phyloP scores from a whole-genome alignment of 2,329 filamentous ascomycete genomes.

The Epichloe bromicola region DNA sequence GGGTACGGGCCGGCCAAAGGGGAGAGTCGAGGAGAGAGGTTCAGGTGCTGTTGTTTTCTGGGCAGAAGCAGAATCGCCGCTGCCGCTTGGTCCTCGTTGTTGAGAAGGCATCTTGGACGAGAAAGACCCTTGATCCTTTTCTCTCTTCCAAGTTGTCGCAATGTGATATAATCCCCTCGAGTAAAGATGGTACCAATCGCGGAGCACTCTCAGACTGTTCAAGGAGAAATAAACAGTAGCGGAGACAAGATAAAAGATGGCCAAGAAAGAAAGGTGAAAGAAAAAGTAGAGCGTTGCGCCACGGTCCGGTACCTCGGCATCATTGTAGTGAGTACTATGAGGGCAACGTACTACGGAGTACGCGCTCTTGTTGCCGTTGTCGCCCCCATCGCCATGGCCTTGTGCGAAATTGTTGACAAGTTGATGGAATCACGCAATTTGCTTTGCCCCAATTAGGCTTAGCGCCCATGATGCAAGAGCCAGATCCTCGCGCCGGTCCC shows the following conservation, averaged over 20 bases:
- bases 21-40: slow-evolving; percentile 38
- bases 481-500: slow-evolving; percentile 6
- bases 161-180: not conserved
- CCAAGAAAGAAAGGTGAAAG: not conserved
- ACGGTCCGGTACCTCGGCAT: not conserved
- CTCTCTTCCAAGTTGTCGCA: too few relatives aligned
- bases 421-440: slow-evolving; percentile 28
- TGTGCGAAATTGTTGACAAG: slow-evolving; percentile 23
- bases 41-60: slow-evolving; percentile 19
- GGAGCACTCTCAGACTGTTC: not conserved
- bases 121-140: too few relatives aligned
- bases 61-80: slow-evolving; percentile 14
- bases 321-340: not conserved
- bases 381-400: slow-evolving; percentile 1
- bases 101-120: slow-evolving; percentile 20
- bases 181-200: not conserved
- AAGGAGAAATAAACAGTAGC: not conserved
- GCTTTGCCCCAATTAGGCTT: slow-evolving; percentile 18
- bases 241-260: not conserved
- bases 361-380: slow-evolving; percentile 3
- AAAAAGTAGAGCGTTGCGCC: not conserved
- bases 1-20: slow-evolving; percentile 42
- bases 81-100: slow-evolving; percentile 24
- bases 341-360: slow-evolving; percentile 1
- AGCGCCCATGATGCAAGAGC: slow-evolving; percentile 17